A percentile compares a stretch with the other conserved stretches of the same genome.
Evolutionary conservation across 1,284 basidiomycete species (phyloP).

Genomic region (Austroboletus olivaceoglutinosus): DNA sequence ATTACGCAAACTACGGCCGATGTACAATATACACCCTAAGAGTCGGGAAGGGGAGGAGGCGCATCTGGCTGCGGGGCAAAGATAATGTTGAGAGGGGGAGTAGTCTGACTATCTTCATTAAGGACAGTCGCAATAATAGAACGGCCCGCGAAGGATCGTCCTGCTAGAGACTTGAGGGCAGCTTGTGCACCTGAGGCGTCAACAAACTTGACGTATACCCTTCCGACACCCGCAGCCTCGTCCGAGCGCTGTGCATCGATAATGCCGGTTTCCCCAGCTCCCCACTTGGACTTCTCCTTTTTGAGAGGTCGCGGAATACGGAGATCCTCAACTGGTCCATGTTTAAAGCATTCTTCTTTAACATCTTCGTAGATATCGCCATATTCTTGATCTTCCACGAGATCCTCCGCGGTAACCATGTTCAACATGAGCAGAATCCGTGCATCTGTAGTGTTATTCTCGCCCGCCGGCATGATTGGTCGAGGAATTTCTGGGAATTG

Average conservation of each 20-base stretch:
- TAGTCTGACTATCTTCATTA: constrained; percentile 77
- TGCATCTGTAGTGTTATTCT: constrained; percentile 56
- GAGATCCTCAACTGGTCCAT: constrained; percentile 81
- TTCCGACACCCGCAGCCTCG: constrained; percentile 88
- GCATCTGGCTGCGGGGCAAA: constrained; percentile 81
- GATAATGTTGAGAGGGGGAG: constrained; percentile 73
- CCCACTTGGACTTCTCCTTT: constrained; percentile 82
- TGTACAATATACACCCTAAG: constrained; percentile 6
- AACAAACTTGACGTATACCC: constrained; percentile 88
- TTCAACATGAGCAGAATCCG: constrained; percentile 96
- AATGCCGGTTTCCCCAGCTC: constrained; percentile 58
- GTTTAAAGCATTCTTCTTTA: constrained; percentile 86
- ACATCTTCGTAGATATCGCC: constrained; percentile 94
- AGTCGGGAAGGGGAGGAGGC: constrained; percentile 65
- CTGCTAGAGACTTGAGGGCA: constrained; percentile 84
- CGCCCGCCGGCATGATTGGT: constrained; percentile 80
- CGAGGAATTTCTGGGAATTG: constrained; percentile 74
- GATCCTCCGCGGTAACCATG: constrained; percentile 96
- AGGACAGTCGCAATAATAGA: constrained; percentile 83
- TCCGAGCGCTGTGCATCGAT: constrained; percentile 69
- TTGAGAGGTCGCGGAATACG: constrained; percentile 86
- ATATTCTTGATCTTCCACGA: constrained; percentile 90
- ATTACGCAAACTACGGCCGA: constrained; percentile 9
- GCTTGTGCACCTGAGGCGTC: constrained; percentile 59
- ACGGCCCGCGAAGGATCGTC: constrained; percentile 88